A percentile compares a stretch with the other conserved stretches of the same genome.
Conservation (phyloP, 2,329 filamentous ascomycete genomes). For the Sporothrix inflata region DNA sequence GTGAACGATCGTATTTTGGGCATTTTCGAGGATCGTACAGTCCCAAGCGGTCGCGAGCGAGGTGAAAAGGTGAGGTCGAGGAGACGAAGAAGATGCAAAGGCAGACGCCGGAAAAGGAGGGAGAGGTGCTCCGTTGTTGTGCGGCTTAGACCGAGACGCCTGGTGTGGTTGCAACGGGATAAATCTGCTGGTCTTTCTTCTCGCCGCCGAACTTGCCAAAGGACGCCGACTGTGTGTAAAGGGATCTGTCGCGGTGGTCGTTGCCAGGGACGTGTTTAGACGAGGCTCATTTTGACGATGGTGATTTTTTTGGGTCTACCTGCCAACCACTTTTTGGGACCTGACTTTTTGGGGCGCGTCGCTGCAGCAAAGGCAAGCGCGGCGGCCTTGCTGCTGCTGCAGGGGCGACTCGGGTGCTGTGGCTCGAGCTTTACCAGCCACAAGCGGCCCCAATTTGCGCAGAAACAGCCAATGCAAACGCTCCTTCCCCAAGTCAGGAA, state of each 20-base stretch:
- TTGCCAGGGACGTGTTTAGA: not conserved
- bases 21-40: constrained; percentile 56
- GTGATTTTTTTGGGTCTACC: constrained; percentile 22
- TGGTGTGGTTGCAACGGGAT: not conserved
- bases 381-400: not conserved
- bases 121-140: not conserved
- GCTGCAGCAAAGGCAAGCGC: constrained; percentile 14
- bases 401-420: constrained; percentile 15
- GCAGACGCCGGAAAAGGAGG: not conserved
- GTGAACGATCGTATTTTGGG: constrained; percentile 84
- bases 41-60: not conserved
- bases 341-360: constrained; percentile 29
- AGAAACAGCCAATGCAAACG: not conserved
- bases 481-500: not conserved
- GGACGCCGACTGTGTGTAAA: not conserved
- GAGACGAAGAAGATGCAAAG: not conserved
- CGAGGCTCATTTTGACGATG: constrained; percentile 14
- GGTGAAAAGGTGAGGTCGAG: not conserved
- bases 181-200: not conserved
- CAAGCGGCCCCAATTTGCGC: not conserved
- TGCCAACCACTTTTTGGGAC: constrained; percentile 13
- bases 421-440: constrained; percentile 31
- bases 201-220: not conserved
- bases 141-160: too few species aligned
- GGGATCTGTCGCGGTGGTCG: not conserved